Percentiles rank a stretch among this genome's conserved stretches.
Evolutionary conservation across 2,329 filamentous ascomycete species (phyloP).

Genomic region (Microdochium paspali): DNA sequence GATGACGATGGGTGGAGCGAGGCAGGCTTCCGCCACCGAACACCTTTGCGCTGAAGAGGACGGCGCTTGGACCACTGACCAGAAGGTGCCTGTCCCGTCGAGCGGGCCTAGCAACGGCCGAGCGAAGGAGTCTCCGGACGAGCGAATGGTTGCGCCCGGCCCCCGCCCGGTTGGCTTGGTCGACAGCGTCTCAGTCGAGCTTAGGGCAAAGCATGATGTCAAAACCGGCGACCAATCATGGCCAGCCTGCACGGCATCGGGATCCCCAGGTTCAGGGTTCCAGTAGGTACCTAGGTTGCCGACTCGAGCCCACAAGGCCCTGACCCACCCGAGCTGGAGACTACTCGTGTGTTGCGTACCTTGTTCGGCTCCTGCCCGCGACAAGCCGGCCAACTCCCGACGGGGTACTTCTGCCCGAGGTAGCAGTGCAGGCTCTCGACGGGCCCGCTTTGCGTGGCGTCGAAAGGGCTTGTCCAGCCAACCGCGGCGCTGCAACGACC

Average conservation of each 20-base stretch:
- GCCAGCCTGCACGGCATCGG: background rate
- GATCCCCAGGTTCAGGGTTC: background rate
- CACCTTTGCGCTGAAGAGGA: too few relatives aligned
- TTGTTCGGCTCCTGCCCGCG: background rate
- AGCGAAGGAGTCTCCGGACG: too few relatives aligned
- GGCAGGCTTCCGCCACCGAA: too few relatives aligned
- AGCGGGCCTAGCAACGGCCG: too few relatives aligned
- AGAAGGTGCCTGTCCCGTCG: too few relatives aligned
- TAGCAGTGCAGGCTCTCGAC: background rate
- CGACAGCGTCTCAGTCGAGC: background rate
- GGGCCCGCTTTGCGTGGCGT: background rate
- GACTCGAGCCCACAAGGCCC: background rate
- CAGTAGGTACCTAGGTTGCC: background rate
- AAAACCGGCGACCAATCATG: background rate
- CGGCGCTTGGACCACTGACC: too few relatives aligned
- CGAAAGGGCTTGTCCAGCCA: background rate
- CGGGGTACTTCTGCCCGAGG: background rate
- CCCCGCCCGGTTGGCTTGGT: background rate
- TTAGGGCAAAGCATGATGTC: slow-evolving; percentile 1
- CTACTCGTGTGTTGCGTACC: background rate
- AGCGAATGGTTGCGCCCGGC: background rate
- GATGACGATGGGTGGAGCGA: too few relatives aligned
- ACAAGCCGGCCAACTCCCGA: background rate
- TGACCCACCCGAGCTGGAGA: background rate
- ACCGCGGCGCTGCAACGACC: background rate